A percentile compares a stretch with the other conserved stretches of the same genome.
These are phyloP conservation scores for Saururus chinensis DNA, from an alignment of 164 flowering plant species.

Conservation along the genomic window DNA sequence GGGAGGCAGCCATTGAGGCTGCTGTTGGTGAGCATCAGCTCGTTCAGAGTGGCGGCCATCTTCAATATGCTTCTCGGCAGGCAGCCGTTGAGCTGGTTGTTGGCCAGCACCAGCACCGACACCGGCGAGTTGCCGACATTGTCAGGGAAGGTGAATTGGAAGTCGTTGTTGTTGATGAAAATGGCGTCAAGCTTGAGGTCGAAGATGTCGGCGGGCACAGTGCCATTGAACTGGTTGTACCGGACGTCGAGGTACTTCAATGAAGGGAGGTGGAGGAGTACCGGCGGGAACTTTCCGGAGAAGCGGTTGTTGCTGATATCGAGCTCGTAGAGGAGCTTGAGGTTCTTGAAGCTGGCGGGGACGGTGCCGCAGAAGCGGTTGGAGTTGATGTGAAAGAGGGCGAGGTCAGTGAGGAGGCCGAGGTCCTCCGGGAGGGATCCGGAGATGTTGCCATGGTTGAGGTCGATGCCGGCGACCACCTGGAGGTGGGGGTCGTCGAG, in stretches of 20 bases:
- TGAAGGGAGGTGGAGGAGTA: constrained; percentile 37
- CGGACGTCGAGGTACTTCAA: constrained; percentile 59
- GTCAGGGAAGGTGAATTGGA: constrained; percentile 29
- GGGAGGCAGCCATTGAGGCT: constrained; percentile 62
- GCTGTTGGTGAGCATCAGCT: constrained; percentile 57
- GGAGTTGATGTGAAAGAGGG: constrained; percentile 66
- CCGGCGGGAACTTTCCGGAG: constrained; percentile 41
- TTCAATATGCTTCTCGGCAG: constrained; percentile 56
- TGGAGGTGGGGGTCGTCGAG: constrained; percentile 36
- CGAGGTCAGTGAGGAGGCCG: constrained; percentile 58
- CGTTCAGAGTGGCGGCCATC: constrained; percentile 59
- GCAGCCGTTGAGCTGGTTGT: constrained; percentile 40
- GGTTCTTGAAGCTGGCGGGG: constrained; percentile 29
- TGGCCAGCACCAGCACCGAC: constrained; percentile 59
- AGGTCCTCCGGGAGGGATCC: constrained; percentile 56
- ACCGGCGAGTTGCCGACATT: constrained; percentile 59
- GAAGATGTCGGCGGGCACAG: constrained; percentile 43
- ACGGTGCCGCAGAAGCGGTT: constrained; percentile 49
- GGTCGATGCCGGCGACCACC: constrained; percentile 77
- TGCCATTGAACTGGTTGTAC: constrained; percentile 51
- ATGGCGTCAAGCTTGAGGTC: constrained; percentile 61
- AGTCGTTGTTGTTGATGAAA: constrained; percentile 68
- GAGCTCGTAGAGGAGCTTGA: constrained; percentile 48
- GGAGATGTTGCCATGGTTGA: constrained; percentile 50
- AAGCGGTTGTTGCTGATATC: constrained; percentile 68